Evolutionary conservation across 23 red algal genomes (phyloP).

Genomic region (Gracilaria domingensis): DNA sequence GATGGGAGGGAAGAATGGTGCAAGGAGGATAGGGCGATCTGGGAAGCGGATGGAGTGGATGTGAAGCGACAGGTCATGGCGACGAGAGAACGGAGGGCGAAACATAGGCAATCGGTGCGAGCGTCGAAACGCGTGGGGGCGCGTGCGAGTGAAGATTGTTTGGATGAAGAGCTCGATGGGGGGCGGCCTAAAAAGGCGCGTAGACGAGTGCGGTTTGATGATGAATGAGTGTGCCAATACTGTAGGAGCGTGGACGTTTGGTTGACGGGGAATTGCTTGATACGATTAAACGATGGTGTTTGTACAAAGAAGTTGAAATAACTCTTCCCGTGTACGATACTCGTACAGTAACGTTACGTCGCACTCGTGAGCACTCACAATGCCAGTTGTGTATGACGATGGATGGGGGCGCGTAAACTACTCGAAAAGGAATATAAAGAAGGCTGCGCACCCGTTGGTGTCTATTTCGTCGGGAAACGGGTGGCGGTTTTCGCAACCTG

Average conservation of each 20-base stretch:
- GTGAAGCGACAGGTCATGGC: slow-evolving; percentile 9
- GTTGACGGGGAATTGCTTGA: not conserved
- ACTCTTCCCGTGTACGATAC: too few species aligned
- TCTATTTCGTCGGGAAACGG: too few species aligned
- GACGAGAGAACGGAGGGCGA: not conserved
- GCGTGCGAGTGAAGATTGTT: not conserved
- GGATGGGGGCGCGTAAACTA: too few species aligned
- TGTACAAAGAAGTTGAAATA: not conserved
- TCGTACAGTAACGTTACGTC: too few species aligned
- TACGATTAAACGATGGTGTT: not conserved
- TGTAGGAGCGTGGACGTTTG: too few species aligned
- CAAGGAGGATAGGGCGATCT: not conserved
- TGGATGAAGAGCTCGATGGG: not conserved
- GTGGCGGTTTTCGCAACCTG: too few species aligned
- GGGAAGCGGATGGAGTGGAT: not conserved
- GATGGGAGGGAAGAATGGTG: not conserved
- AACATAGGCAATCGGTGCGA: not conserved
- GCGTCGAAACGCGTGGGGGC: not conserved
- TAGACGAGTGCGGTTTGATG: slow-evolving; percentile 19
- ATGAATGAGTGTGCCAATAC: not conserved
- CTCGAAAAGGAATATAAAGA: too few species aligned
- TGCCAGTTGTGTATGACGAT: too few species aligned
- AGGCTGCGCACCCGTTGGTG: too few species aligned
- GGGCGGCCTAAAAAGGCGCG: not conserved
- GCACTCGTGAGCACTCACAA: too few species aligned